phyloP scores from a whole-genome alignment of 2,329 filamentous ascomycete genomes.

The Fusarium nematophilum region DNA sequence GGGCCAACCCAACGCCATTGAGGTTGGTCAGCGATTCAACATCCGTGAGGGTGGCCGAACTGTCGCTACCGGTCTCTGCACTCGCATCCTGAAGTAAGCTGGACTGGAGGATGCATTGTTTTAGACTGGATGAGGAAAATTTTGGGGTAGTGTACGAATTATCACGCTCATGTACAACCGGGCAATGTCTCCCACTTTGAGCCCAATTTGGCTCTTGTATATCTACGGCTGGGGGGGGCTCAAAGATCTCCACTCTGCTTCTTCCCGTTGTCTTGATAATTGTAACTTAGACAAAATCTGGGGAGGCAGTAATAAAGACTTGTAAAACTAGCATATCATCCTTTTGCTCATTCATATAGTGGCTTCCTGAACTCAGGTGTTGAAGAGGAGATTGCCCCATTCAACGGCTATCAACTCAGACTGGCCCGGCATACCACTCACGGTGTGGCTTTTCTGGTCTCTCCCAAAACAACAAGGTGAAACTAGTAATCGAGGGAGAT shows the following conservation, averaged over 20 bases:
- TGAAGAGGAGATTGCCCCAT: too few relatives aligned
- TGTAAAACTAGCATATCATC: conserved; percentile 38
- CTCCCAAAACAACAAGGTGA: too few relatives aligned
- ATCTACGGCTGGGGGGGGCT: conserved; percentile 46
- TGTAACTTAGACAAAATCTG: conserved; percentile 48
- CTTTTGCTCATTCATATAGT: too few relatives aligned
- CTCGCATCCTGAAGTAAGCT: conserved; percentile 72
- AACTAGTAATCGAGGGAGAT: too few relatives aligned
- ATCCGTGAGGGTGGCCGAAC: conserved; percentile 95
- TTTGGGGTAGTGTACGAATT: conserved; percentile 41
- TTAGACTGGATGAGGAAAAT: conserved; percentile 29
- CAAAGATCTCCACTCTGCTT: conserved; percentile 57
- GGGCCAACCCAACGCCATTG: conserved; percentile 86
- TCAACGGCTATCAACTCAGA: too few relatives aligned
- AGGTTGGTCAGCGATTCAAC: conserved; percentile 96
- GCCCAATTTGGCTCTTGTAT: conserved; percentile 51
- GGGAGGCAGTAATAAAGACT: conserved; percentile 47
- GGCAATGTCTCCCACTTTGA: conserved; percentile 44
- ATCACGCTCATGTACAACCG: conserved; percentile 44
- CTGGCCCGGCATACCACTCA: too few relatives aligned
- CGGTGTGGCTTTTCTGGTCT: too few relatives aligned
- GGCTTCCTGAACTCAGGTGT: too few relatives aligned
- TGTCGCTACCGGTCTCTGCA: conserved; percentile 85
- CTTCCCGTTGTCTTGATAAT: conserved; percentile 52
- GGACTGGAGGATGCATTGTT: conserved; percentile 10